Percentiles rank a stretch among this genome's conserved stretches.
Evolutionary conservation across 257 asterid genomes (phyloP).

Genomic region (Henckelia pumila): DNA sequence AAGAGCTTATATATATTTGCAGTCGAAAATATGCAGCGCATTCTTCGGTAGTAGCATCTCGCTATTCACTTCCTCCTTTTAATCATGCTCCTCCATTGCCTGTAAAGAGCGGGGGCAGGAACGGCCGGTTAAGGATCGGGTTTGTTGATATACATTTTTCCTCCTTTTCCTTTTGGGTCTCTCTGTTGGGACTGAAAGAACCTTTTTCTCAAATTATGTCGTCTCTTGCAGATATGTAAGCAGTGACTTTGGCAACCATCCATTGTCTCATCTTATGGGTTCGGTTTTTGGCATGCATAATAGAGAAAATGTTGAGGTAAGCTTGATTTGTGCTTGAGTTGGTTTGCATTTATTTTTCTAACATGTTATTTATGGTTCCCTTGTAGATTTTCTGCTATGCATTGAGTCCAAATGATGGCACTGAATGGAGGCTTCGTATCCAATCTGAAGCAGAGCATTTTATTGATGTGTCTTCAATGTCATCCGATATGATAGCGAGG

Average conservation of each 20-base stretch:
- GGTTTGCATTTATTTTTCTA: slow-evolving; percentile 10
- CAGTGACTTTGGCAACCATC: slow-evolving; percentile 99
- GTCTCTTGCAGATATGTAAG: slow-evolving; percentile 76
- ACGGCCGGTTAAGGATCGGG: slow-evolving; percentile 83
- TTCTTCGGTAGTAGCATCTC: slow-evolving; percentile 91
- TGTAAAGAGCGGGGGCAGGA: slow-evolving; percentile 59
- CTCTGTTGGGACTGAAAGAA: neutral
- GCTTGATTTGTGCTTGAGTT: slow-evolving; percentile 19
- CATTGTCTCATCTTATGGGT: slow-evolving; percentile 98
- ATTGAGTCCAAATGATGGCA: slow-evolving; percentile 87
- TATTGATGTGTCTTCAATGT: slow-evolving; percentile 83
- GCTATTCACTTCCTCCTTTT: slow-evolving; percentile 83
- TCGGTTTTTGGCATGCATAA: slow-evolving; percentile 98
- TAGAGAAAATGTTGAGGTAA: slow-evolving; percentile 80
- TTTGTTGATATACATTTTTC: slow-evolving; percentile 31
- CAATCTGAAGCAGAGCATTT: slow-evolving; percentile 93
- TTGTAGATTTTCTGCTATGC: slow-evolving; percentile 94
- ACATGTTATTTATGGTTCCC: slow-evolving; percentile 7
- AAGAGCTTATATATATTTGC: slow-evolving; percentile 23
- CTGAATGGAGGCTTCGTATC: slow-evolving; percentile 93
- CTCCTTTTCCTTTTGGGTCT: slow-evolving; percentile 11
- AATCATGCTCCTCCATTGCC: slow-evolving; percentile 79
- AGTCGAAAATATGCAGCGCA: slow-evolving; percentile 96
- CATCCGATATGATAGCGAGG: slow-evolving; percentile 91
- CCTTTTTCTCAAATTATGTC: neutral